Evolutionary conservation across 257 asterid genomes (phyloP).

Genomic region (Mitragyna speciosa): DNA sequence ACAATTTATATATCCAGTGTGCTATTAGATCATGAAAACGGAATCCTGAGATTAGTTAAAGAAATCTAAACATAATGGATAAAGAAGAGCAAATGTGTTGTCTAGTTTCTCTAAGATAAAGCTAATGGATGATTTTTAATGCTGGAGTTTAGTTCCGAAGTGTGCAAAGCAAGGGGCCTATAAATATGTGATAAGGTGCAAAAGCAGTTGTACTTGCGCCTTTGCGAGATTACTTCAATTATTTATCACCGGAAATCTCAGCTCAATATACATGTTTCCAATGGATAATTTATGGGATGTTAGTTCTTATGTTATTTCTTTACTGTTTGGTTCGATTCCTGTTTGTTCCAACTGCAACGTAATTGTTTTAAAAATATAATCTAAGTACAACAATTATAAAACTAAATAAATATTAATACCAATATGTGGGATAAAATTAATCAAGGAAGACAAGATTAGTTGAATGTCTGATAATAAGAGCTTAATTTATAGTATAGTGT

Average conservation of each 20-base stretch:
- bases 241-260: no score
- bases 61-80: no score
- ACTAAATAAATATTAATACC: background rate
- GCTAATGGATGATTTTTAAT: background rate
- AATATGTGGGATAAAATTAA: background rate
- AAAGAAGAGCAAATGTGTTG: background rate
- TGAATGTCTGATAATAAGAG: background rate
- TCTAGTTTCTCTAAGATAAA: conserved; percentile 6
- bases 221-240: no score
- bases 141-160: no score
- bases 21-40: no score
- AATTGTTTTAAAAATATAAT: background rate
- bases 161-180: no score
- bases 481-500: no score
- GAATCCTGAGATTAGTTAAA: no score
- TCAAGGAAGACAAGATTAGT: background rate
- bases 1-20: no score
- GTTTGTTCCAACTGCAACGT: background rate
- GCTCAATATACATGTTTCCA: background rate
- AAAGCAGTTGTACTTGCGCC: background rate
- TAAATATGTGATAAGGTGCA: background rate
- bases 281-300: background rate
- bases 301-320: background rate
- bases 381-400: background rate
- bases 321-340: background rate